Percentiles rank a stretch among this genome's conserved stretches.
These are phyloP conservation scores for Trametes villosa DNA, from an alignment of 768 basidiomycete species.

Conservation along the genomic window DNA sequence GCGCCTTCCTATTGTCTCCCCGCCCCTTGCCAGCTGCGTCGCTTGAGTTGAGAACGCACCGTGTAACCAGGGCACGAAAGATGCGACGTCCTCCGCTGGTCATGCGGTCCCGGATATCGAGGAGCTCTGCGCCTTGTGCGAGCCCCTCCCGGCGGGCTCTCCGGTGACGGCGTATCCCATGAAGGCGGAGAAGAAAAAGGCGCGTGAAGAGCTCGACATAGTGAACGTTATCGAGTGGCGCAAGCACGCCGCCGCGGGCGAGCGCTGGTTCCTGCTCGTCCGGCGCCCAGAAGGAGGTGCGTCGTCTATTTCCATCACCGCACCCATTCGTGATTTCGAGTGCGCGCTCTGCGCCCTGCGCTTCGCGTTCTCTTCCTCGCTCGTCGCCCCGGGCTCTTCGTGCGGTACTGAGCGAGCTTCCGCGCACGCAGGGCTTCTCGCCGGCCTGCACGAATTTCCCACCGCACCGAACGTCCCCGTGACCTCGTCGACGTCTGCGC, in stretches of 20 bases:
- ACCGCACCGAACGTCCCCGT: constrained; percentile 58
- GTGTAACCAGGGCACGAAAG: constrained; percentile 19
- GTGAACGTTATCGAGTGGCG: constrained; percentile 89
- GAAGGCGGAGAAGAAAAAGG: constrained; percentile 81
- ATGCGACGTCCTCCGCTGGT: constrained; percentile 14
- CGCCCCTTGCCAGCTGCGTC: constrained; percentile 6
- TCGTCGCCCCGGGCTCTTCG: constrained; percentile 3
- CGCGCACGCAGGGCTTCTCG: constrained; percentile 71
- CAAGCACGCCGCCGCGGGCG: constrained; percentile 28
- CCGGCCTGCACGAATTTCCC: constrained; percentile 89
- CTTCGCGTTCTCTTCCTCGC: constrained; percentile 5
- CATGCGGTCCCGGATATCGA: constrained; percentile 64
- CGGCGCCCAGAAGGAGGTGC: constrained; percentile 84
- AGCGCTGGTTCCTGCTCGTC: constrained; percentile 74
- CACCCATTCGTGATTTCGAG: not conserved
- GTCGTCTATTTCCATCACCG: constrained; percentile 20
- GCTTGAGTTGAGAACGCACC: constrained; percentile 14
- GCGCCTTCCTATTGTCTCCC: not conserved
- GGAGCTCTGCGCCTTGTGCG: constrained; percentile 73
- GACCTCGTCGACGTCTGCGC: constrained; percentile 44
- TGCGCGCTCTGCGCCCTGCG: constrained; percentile 6
- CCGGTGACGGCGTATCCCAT: constrained; percentile 84
- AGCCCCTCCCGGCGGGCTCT: constrained; percentile 49
- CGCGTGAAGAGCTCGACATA: constrained; percentile 81
- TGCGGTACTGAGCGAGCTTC: constrained; percentile 17